Percentiles rank a stretch among this genome's conserved stretches.
These are phyloP conservation scores for Crepidotus variabilis DNA, from an alignment of 768 basidiomycete species.

Conservation along the genomic window DNA sequence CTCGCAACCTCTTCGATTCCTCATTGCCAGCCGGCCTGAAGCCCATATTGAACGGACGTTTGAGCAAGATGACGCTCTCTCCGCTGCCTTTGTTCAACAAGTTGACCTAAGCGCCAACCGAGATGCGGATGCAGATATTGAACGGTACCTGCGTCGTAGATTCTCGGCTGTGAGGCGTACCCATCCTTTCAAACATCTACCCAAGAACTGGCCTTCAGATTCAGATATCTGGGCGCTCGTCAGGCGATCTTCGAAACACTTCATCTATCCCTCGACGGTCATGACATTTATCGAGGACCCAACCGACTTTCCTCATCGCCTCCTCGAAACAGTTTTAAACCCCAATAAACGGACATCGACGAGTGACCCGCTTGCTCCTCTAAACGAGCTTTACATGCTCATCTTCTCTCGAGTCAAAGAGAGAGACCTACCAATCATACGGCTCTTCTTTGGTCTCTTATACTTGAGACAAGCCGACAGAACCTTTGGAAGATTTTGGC, in stretches of 20 bases:
- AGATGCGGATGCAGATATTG: conserved; percentile 9
- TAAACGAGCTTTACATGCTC: no score
- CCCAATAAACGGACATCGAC: no score
- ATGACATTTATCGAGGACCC: no score
- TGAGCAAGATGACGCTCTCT: background rate
- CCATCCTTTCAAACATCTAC: conserved; percentile 1
- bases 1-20: background rate
- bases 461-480: no score
- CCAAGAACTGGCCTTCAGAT: conserved; percentile 10
- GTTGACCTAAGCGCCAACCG: background rate
- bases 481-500: no score
- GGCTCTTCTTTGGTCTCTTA: no score
- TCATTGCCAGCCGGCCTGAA: conserved; percentile 5
- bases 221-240: background rate
- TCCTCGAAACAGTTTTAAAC: no score
- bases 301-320: no score
- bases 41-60: background rate
- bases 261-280: conserved; percentile 11
- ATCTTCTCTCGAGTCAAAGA: no score
- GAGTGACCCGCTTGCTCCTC: no score
- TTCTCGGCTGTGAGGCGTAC: conserved; percentile 7
- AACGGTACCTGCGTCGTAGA: conserved; percentile 3
- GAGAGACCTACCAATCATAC: no score
- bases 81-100: background rate
- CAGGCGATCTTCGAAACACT: conserved; percentile 5